Base-by-base conservation (phyloP, 2,329 filamentous ascomycete genomes). In the Aspergillus terreus region DNA sequence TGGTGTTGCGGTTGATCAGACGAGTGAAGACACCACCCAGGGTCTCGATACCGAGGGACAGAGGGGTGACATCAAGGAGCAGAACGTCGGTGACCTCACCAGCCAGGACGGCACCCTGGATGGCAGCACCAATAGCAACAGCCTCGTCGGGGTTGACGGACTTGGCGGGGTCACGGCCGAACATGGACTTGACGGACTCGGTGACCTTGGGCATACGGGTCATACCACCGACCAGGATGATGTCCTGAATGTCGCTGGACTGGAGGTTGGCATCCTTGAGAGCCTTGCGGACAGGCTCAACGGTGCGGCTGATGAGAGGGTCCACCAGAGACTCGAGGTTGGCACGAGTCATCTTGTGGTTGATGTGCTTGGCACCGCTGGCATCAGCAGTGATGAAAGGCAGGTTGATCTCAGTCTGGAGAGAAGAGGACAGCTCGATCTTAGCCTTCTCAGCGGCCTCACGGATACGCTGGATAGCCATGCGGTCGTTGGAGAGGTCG, bases 391-490 rank as follows among this genome's bases (percentile, higher is more conserved):
- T 96, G 78, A 97, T 96, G 84, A 97, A 97, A 62, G 92, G 92
- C 70, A 97, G 85, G 82, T 95, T 96, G 79, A 97, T 96, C 70
- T 96, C 92, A 63, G 92, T 97, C 76, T 95, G 90, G 63, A 92
- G 84, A 52, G 92, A 92, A 32, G 92, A 96, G 11, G 92, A 97
- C 63, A 97, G 82, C 80, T 96, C 92, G 68, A 96, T 96, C 90
- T 97, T 97, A 71, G 92, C 92, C 86, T 96, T 96, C 84, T 97
- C 92, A 63, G 92, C 91, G 63, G 92, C 92, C 81, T 96, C 92
- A 78, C 92, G 92, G 74, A 97, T 96, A 85, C 92, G 87, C 84
- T 96, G 92, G 71, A 97, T 95, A 65, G 92, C 92, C 92, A 96
- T 96, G 74, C 92, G 91, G 80, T 97, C 92, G 69, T 77, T 79